These are phyloP conservation scores for Onygenales sp. DNA, from an alignment of 2,329 filamentous ascomycete genomes.

Conservation along the genomic window DNA sequence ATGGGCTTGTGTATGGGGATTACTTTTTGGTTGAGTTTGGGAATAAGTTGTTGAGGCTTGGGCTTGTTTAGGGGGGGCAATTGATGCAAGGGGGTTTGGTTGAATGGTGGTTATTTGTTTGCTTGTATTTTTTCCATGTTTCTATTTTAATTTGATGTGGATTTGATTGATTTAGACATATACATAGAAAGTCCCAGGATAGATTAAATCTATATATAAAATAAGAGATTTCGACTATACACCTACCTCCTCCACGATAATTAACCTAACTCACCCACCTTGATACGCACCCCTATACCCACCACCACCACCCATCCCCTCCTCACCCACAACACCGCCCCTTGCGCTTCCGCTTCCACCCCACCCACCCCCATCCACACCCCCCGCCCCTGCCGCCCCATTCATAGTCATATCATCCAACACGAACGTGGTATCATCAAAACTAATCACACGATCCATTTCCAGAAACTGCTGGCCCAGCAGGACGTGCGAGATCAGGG, in stretches of 20 bases:
- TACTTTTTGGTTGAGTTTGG: conserved; percentile 33
- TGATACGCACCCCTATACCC: too few species aligned
- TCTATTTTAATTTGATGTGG: too few species aligned
- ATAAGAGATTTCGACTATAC: too few species aligned
- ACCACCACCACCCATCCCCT: too few species aligned
- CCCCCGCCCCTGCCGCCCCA: neutral
- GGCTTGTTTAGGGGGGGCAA: conserved; percentile 6
- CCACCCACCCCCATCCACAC: neutral
- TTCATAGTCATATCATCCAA: neutral
- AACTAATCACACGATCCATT: conserved; percentile 20
- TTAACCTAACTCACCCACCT: too few species aligned
- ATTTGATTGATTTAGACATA: too few species aligned
- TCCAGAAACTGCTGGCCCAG: conserved; percentile 18
- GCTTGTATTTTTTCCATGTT: too few species aligned
- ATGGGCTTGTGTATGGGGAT: conserved; percentile 34
- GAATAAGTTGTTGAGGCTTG: conserved; percentile 26
- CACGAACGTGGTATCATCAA: conserved; percentile 12
- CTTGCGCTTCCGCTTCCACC: too few species aligned
- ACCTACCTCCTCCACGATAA: too few species aligned
- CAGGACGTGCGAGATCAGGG: conserved; percentile 15
- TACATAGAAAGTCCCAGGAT: too few species aligned
- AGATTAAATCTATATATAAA: too few species aligned
- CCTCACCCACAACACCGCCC: too few species aligned
- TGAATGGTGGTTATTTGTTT: neutral
- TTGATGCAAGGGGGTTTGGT: neutral